These are phyloP conservation scores for Ceratonia siliqua DNA, from an alignment of 306 rosid species.

Conservation along the genomic window DNA sequence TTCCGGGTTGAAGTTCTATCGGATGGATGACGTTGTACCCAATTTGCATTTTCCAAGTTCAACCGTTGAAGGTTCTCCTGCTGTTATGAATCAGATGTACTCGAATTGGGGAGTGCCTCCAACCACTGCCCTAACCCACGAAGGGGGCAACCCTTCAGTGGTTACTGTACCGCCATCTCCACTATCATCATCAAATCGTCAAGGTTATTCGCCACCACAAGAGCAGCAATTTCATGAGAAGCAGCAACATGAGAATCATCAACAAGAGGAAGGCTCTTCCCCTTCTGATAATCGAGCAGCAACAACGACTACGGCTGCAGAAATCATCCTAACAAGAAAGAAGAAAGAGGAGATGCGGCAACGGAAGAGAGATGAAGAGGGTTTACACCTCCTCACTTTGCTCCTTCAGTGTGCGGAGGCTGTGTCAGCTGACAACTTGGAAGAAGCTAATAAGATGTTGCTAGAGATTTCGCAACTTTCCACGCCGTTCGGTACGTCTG, in stretches of 20 bases:
- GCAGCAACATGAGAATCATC: slow-evolving; percentile 11
- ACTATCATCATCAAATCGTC: slow-evolving; percentile 9
- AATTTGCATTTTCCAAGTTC: slow-evolving; percentile 36
- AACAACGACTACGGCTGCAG: not conserved
- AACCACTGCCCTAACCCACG: slow-evolving; percentile 13
- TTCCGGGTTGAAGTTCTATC: not conserved
- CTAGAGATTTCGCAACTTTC: slow-evolving; percentile 86
- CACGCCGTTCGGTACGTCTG: slow-evolving; percentile 90
- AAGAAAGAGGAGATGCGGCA: slow-evolving; percentile 75
- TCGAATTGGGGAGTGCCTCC: slow-evolving; percentile 56
- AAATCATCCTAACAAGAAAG: slow-evolving; percentile 44
- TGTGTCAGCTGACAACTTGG: slow-evolving; percentile 80
- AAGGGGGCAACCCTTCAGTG: slow-evolving; percentile 29
- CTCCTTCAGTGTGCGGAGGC: slow-evolving; percentile 96
- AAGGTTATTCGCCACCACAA: slow-evolving; percentile 30
- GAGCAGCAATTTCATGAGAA: slow-evolving; percentile 23
- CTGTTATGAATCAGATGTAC: slow-evolving; percentile 44
- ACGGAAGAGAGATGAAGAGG: slow-evolving; percentile 85
- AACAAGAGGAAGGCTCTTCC: slow-evolving; percentile 38
- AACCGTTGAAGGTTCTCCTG: slow-evolving; percentile 6
- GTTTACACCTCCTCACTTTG: slow-evolving; percentile 79
- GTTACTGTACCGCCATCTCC: slow-evolving; percentile 33
- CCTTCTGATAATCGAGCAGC: not conserved
- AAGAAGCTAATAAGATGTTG: slow-evolving; percentile 80
- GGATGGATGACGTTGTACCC: slow-evolving; percentile 19